A percentile compares a stretch with the other conserved stretches of the same genome.
Evolutionary conservation across 805 yeast species (phyloP).

Genomic region (Kazachstania psychrophila): DNA sequence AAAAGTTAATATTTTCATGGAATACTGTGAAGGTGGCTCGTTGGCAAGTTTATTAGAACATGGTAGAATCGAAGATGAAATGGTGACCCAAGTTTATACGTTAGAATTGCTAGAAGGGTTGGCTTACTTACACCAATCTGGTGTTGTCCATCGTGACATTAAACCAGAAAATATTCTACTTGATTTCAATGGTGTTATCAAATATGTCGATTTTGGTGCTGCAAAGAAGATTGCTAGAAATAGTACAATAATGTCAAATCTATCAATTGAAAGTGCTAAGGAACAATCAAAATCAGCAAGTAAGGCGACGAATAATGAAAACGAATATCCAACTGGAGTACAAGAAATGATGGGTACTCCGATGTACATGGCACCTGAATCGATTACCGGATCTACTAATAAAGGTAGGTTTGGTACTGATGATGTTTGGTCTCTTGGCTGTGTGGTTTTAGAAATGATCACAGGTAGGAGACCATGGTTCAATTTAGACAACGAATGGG

Average conservation of each 20-base stretch:
- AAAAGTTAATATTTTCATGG: conserved; percentile 93
- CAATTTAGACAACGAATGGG: conserved; percentile 93
- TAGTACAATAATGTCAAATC: conserved; percentile 31
- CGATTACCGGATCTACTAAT: conserved; percentile 63
- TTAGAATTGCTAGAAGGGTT: conserved; percentile 91
- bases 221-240: conserved; percentile 76
- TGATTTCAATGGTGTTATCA: conserved; percentile 87
- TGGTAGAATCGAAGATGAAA: conserved; percentile 92
- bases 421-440: conserved; percentile 96
- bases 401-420: conserved; percentile 34
- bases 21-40: conserved; percentile 93
- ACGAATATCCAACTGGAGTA: conserved; percentile 7
- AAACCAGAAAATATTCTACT: conserved; percentile 89
- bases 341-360: conserved; percentile 74
- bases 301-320: background rate
- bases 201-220: conserved; percentile 96
- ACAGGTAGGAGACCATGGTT: conserved; percentile 97
- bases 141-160: conserved; percentile 93
- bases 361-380: conserved; percentile 98
- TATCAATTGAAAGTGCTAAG: conserved; percentile 1
- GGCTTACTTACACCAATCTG: conserved; percentile 87
- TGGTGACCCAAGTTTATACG: conserved; percentile 82
- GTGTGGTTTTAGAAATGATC: conserved; percentile 93
- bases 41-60: conserved; percentile 75
- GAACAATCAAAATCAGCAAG: background rate